A percentile compares a stretch with the other conserved stretches of the same genome.
These are phyloP conservation scores for Trichoderma sp. DNA, from an alignment of 2,329 filamentous ascomycete species.

Conservation along the genomic window DNA sequence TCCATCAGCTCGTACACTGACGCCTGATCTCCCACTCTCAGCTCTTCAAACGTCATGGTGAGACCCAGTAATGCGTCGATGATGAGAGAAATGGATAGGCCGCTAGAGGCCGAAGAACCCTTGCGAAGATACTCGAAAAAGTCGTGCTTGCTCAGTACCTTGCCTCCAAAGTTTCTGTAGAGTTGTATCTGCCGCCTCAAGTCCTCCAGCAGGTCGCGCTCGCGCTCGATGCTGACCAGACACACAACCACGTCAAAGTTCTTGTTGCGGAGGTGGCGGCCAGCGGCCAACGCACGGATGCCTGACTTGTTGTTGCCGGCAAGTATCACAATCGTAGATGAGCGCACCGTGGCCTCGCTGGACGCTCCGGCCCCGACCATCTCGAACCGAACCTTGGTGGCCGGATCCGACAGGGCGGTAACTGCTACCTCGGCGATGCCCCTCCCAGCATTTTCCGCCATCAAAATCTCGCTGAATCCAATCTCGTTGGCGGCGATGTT, in stretches of 20 bases:
- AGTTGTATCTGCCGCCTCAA: slow-evolving; percentile 78
- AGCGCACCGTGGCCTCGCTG: slow-evolving; percentile 30
- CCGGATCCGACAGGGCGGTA: slow-evolving; percentile 61
- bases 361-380: slow-evolving; percentile 40
- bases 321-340: slow-evolving; percentile 64
- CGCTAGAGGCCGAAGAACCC: slow-evolving; percentile 37
- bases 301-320: slow-evolving; percentile 94
- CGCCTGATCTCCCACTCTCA: slow-evolving; percentile 77
- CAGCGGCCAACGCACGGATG: slow-evolving; percentile 78
- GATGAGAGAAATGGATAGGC: slow-evolving; percentile 68
- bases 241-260: slow-evolving; percentile 78
- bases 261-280: slow-evolving; percentile 80
- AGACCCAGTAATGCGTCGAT: slow-evolving; percentile 86
- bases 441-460: slow-evolving; percentile 86
- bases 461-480: slow-evolving; percentile 81
- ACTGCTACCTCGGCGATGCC: slow-evolving; percentile 84
- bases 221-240: slow-evolving; percentile 78
- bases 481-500: slow-evolving; percentile 85
- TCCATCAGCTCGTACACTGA: slow-evolving; percentile 86
- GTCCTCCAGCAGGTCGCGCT: slow-evolving; percentile 75
- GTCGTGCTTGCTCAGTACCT: slow-evolving; percentile 60
- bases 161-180: slow-evolving; percentile 78
- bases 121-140: slow-evolving; percentile 59
- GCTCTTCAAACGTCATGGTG: slow-evolving; percentile 83
- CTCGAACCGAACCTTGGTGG: slow-evolving; percentile 51